These are phyloP conservation scores for Cadophora sp. DNA, from an alignment of 2,329 filamentous ascomycete species.

Conservation along the genomic window DNA sequence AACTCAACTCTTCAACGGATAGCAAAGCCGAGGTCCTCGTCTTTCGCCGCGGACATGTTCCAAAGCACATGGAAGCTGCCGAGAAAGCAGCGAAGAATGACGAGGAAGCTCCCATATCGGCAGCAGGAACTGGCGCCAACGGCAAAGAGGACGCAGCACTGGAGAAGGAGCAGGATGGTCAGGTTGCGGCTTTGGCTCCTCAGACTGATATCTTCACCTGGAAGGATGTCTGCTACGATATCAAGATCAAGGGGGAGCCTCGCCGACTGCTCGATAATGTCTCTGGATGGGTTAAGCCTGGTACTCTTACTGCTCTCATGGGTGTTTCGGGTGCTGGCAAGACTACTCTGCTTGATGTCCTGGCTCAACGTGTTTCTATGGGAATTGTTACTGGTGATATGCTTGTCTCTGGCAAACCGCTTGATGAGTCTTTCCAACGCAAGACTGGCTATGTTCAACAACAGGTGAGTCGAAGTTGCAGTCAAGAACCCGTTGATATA, in stretches of 20 bases:
- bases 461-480: constrained; percentile 52
- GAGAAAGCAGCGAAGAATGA: constrained; percentile 41
- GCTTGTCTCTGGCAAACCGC: constrained; percentile 47
- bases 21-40: constrained; percentile 80
- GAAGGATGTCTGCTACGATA: constrained; percentile 70
- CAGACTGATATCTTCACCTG: constrained; percentile 46
- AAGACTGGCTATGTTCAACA: constrained; percentile 95
- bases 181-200: constrained; percentile 39
- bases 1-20: constrained; percentile 69
- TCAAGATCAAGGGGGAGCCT: constrained; percentile 70
- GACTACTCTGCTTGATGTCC: constrained; percentile 82
- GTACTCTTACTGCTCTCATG: constrained; percentile 74
- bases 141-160: constrained; percentile 28
- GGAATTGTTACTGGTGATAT: constrained; percentile 89
- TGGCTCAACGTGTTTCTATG: constrained; percentile 84
- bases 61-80: constrained; percentile 49
- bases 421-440: constrained; percentile 77
- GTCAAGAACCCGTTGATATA: too few species aligned
- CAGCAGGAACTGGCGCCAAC: constrained; percentile 16
- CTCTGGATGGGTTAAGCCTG: constrained; percentile 77
- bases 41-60: constrained; percentile 67
- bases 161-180: constrained; percentile 35
- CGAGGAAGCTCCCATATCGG: constrained; percentile 33
- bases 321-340: constrained; percentile 82
- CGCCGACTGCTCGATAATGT: constrained; percentile 73